Evolutionary conservation across 2,329 filamentous ascomycete genomes (phyloP), one percentile per base, ranked within the genome.

Genomic region (Diaporthe sp.): DNA sequence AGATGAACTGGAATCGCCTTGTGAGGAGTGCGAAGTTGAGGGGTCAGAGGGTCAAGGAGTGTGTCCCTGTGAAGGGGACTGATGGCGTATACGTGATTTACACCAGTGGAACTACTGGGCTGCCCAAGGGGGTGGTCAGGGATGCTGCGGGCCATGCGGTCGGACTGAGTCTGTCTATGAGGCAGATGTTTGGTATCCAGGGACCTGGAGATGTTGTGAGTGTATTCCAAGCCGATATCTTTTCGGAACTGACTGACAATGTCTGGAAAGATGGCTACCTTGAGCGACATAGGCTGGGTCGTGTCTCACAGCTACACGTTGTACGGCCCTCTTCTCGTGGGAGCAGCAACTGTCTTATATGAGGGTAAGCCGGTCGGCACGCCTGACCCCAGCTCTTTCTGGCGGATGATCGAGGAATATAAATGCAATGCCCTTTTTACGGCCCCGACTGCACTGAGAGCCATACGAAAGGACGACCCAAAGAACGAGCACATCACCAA

Each of bases 321-420:
- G 17, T 98, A 98, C 80, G 96, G 91, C 5, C 96, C 96, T 17
- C 89, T 98, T 8, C 89, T 98, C 2, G 91, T 93, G 0, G 96
- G 96, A 7, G 95, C 96, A 2, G 92, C 95, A 1, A 97, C 95
- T 0, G 90, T 98, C 1, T 87, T 98, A 0, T 98, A 95, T 82
- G 96, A 98, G 84, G 96, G 96, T n/a, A 98, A 98, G 78, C 96
- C 96, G 0, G 88, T 98, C 17, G 95, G 95, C 6, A 98, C 95
- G 0, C 96, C 96, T 0, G 92, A 98, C 79, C 94, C 95, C 0
- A 93, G 94, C 8, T 93, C 93, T 0, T 97, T 98, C 82, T 98
- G 96, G 96, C 89, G 95, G 3, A 91, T 98, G 25, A 84, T 97
- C 5, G 92, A 95, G 77, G 94, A 97, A 79, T 93, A 98, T 86